Percentiles rank a stretch among this genome's conserved stretches.
Evolutionary conservation across 306 rosid species (phyloP).

Genomic region (Ormosia emarginata): DNA sequence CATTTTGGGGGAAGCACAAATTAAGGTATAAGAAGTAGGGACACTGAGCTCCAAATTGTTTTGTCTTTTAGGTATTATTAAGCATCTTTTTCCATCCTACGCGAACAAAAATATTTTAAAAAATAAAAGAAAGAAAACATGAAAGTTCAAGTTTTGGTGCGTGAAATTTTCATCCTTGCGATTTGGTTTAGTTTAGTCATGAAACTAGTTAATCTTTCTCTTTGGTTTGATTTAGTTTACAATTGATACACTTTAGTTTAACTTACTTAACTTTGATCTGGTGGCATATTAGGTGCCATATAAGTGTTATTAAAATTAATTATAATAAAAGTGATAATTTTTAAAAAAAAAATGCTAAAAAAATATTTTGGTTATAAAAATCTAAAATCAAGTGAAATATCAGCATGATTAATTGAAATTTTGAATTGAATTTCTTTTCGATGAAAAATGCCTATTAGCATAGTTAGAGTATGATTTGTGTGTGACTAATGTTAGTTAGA

Average conservation of each 20-base stretch:
- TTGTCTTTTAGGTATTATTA: not conserved
- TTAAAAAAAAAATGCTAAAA: too few relatives aligned
- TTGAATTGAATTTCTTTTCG: not conserved
- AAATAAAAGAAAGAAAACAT: not conserved
- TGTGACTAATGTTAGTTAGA: too few relatives aligned
- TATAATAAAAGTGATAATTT: too few relatives aligned
- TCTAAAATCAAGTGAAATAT: too few relatives aligned
- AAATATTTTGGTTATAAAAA: too few relatives aligned
- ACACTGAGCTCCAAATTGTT: not conserved
- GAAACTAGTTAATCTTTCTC: not conserved
- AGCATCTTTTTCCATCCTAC: not conserved
- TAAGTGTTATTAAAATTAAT: not conserved
- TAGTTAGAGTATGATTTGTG: too few relatives aligned
- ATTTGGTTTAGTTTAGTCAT: not conserved
- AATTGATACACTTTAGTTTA: not conserved
- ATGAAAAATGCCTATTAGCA: too few relatives aligned
- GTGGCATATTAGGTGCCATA: not conserved
- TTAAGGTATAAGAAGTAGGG: not conserved
- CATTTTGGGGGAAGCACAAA: not conserved
- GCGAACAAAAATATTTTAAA: too few relatives aligned
- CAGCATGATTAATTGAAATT: too few relatives aligned
- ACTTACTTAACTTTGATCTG: not conserved
- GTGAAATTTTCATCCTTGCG: not conserved
- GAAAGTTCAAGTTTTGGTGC: not conserved
- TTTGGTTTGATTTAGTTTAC: not conserved